Evolutionary conservation across 805 yeast genomes (phyloP), one percentile per base, ranked within the genome.

Genomic region (Ogataea kodamae): DNA sequence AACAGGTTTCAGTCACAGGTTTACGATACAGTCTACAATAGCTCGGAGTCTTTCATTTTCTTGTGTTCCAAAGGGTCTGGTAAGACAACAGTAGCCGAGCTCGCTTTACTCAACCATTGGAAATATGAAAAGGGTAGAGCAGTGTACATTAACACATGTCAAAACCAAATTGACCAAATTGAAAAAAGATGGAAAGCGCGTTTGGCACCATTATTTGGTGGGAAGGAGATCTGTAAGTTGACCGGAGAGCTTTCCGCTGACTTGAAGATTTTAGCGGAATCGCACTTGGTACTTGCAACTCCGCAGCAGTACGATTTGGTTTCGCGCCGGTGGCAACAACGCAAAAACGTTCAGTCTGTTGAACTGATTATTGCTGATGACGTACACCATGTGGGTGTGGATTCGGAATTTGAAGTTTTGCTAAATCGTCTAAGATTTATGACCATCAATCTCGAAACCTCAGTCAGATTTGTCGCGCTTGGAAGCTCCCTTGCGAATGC

Each of bases 21-120:
- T 0, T 83, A 82, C 55, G 72, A 72, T 6, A 36, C 78, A 0
- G 50, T 86, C 5, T 82, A 74, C 52, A 66, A 73, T 23, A 62
- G 77, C 1, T 70, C 74, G 39, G 40, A 43, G 1, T 81, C 69
- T 41, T 57, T 78, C 0, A 72, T 88, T 39, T 58, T 87, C 29
- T 92, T 94, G 3, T 67, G 79, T 15, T 63, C 90, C 0, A 80
- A 83, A 46, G 92, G 92, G 1, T 70, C 78, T 19, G 96, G 94
- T 0, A 85, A 83, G 50, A 76, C 86, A 0, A 68, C 61, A 0
- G 61, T 81, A 42, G 90, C 85, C 0, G 90, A 85, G 50, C 45
- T 89, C 27, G 82, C 95, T 0, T 56, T 89, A 2, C 54, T 86
- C 45, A 70, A 72, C 27, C 83, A 81, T 42, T 86, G 94, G 92